Evolutionary conservation across 192 early-diverging fungal species (phyloP), one percentile per base, ranked within the genome.

Genomic region (Coemansia sp.): DNA sequence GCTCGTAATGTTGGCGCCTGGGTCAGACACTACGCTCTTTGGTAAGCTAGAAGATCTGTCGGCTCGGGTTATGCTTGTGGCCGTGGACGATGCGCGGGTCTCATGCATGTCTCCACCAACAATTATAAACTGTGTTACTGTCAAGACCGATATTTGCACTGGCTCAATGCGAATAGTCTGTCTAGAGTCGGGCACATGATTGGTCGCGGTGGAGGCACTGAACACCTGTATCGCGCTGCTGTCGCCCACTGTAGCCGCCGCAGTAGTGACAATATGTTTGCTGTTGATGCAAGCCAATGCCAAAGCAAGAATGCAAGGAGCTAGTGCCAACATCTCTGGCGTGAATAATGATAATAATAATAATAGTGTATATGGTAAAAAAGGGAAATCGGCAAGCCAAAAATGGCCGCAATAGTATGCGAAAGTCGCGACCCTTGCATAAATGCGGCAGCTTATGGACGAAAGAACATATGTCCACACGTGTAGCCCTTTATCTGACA

Each of bases 111-210:
- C n/a, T 29, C 55, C 24, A 1, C 42, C 54, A 57, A 61, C 31
- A 27, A 69, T 60, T 40, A 69, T 20, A 60, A 18, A 60, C 57
- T 59, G 54, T 11, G 67, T 61, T 69, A 69, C 43, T 61, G 67
- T 69, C 31, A 60, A 34, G 3, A 60, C 57, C 5, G 57, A 34
- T 60, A 60, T 60, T 60, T 36, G 57, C 31, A 18, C 57, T 18
- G 57, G 57, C 15, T 60, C 57, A 18, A 60, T 33, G 18, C 31
- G 15, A 2, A 36, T 36, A 31, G 31, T 60, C 29, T 60, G 57
- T 12, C 33, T 60, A 34, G 57, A 33, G 13, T 60, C 31, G 33
- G 31, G 57, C 16, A 34, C 57, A 34, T 36, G 57, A 0, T 18
- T 60, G 12, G 54, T 33, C 4, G 27, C n/a, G 54, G 57, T 36